phyloP scores from a whole-genome alignment of 768 basidiomycete genomes.

The Tylopilus felleus region DNA sequence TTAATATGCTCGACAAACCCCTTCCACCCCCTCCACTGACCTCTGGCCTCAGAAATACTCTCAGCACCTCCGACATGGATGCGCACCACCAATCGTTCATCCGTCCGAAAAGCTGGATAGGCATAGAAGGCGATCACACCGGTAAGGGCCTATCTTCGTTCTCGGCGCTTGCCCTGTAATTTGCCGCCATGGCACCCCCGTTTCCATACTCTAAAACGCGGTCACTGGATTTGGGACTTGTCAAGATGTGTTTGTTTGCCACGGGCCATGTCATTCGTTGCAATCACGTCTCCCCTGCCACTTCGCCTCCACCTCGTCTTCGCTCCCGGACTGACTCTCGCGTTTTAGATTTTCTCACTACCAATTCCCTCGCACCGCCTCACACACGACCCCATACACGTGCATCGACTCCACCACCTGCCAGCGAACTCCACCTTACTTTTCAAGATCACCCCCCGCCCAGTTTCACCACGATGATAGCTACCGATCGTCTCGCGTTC shows the following conservation, averaged over 20 bases:
- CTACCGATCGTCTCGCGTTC: constrained; percentile 9
- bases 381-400: constrained; percentile 38
- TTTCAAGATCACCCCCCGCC: constrained; percentile 25
- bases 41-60: constrained; percentile 13
- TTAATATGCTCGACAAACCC: constrained; percentile 33
- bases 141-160: constrained; percentile 21
- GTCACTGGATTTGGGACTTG: constrained; percentile 8
- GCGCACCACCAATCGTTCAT: constrained; percentile 17
- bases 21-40: constrained; percentile 41
- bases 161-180: constrained; percentile 7
- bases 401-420: constrained; percentile 37
- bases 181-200: constrained; percentile 10
- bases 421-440: constrained; percentile 24
- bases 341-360: constrained; percentile 28
- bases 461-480: constrained; percentile 19
- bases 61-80: constrained; percentile 28
- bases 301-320: constrained; percentile 7
- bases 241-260: constrained; percentile 21
- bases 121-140: constrained; percentile 9
- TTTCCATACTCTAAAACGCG: constrained; percentile 14
- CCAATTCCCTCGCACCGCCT: constrained; percentile 31
- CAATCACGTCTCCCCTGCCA: constrained; percentile 7
- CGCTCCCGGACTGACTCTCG: constrained; percentile 19
- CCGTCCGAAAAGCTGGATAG: constrained; percentile 28
- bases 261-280: constrained; percentile 21